Conservation (phyloP, 106 monocot genomes). For the Dactylorhiza incarnata region DNA sequence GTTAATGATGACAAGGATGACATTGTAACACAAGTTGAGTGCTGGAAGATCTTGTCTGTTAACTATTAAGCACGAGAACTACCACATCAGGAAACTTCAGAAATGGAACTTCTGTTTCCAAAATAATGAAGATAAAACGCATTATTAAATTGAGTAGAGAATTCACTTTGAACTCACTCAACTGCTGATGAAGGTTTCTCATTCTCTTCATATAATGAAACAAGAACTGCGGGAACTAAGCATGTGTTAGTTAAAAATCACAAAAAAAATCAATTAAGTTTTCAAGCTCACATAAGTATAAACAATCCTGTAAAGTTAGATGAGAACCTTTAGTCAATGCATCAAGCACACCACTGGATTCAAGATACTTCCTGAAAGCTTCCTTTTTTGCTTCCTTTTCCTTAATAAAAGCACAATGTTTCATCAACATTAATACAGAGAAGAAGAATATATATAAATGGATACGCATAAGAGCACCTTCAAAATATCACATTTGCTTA, state of each 20-base stretch:
- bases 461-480: neutral
- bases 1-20: too few relatives aligned
- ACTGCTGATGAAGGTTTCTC: constrained; percentile 75
- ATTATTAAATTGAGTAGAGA: neutral
- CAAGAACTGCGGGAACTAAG: constrained; percentile 49
- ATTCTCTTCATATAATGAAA: constrained; percentile 79
- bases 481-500: neutral
- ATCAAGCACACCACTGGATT: constrained; percentile 83
- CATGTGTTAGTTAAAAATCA: neutral
- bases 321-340: constrained; percentile 86
- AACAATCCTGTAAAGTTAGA: neutral
- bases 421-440: neutral
- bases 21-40: neutral
- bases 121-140: neutral
- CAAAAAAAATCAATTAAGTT: neutral
- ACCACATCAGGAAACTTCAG: neutral
- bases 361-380: constrained; percentile 88
- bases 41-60: neutral
- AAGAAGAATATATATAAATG: neutral
- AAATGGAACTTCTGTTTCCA: neutral
- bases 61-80: neutral
- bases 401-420: constrained; percentile 23
- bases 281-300: neutral
- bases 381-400: constrained; percentile 93
- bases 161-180: constrained; percentile 52